Conservation (phyloP, 179 eudicot species). For the Pouteria campechiana region DNA sequence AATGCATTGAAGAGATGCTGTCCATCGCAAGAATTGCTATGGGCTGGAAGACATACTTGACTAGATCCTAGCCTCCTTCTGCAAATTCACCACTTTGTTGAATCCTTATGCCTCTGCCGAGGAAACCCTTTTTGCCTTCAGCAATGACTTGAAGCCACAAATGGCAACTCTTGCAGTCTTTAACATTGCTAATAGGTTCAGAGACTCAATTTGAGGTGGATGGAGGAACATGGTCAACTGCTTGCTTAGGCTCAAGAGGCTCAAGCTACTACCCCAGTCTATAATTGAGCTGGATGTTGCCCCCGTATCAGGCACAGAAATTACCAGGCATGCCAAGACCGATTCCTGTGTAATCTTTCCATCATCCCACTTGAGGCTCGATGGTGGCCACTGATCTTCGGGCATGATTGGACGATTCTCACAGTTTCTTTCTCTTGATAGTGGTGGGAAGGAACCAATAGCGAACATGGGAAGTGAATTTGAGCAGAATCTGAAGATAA, state of each 20-base stretch:
- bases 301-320: constrained; percentile 7
- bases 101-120: constrained; percentile 95
- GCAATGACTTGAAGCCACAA: constrained; percentile 82
- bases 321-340: constrained; percentile 14
- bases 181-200: constrained; percentile 71
- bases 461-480: constrained; percentile 73
- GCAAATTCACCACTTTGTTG: constrained; percentile 76
- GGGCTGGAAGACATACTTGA: constrained; percentile 80
- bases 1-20: constrained; percentile 72
- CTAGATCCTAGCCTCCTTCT: constrained; percentile 73
- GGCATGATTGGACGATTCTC: constrained; percentile 45
- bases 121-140: constrained; percentile 78
- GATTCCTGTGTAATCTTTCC: constrained; percentile 15
- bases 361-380: constrained; percentile 14
- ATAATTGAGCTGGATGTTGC: constrained; percentile 37
- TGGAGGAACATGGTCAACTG: constrained; percentile 95
- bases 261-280: constrained; percentile 77
- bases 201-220: constrained; percentile 70
- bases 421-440: constrained; percentile 56
- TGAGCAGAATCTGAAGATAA: constrained; percentile 76
- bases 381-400: constrained; percentile 18
- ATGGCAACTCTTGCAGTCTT: constrained; percentile 92
- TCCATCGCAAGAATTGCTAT: constrained; percentile 71
- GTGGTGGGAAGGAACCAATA: constrained; percentile 58
- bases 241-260: constrained; percentile 67